Conservation (phyloP, 2,329 filamentous ascomycete species). For the Fusarium pseudoanthophilum region DNA sequence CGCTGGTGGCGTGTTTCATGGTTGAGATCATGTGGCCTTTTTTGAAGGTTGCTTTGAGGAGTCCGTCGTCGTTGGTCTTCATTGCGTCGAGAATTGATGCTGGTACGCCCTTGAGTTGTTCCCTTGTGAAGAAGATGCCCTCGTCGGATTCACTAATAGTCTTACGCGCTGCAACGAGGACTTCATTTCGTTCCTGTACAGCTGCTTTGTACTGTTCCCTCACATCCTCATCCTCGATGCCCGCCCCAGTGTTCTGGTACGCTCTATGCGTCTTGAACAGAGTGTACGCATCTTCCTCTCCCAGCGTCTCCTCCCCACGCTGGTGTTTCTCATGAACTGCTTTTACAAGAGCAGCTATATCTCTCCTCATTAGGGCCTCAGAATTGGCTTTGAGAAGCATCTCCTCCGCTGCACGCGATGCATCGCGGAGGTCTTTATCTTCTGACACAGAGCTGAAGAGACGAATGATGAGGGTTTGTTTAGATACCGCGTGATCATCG, state of each 20-base stretch:
- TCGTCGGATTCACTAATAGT: constrained; percentile 42
- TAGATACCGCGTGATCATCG: constrained; percentile 36
- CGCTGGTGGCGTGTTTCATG: constrained; percentile 40
- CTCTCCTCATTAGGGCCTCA: constrained; percentile 38
- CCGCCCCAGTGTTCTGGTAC: constrained; percentile 43
- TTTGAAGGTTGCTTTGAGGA: constrained; percentile 40
- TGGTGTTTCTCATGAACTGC: constrained; percentile 32
- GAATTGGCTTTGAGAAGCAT: constrained; percentile 32
- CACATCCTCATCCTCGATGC: constrained; percentile 29
- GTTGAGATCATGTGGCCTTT: constrained; percentile 42
- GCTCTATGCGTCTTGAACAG: constrained; percentile 43
- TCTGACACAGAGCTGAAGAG: constrained; percentile 44
- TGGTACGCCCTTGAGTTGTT: constrained; percentile 40
- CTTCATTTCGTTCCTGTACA: constrained; percentile 41
- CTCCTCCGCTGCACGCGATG: constrained; percentile 41
- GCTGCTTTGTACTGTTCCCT: constrained; percentile 35
- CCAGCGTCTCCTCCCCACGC: constrained; percentile 21
- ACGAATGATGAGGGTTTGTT: constrained; percentile 29
- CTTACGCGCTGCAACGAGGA: constrained; percentile 41
- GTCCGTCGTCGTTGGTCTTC: constrained; percentile 10
- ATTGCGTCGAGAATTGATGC: constrained; percentile 32
- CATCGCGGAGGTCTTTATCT: constrained; percentile 41
- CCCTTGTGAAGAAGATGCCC: constrained; percentile 35
- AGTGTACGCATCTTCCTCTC: constrained; percentile 37
- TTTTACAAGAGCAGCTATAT: constrained; percentile 41